phyloP scores from a whole-genome alignment of 148 eudicot species.

The Vaccinium myrtillus region DNA sequence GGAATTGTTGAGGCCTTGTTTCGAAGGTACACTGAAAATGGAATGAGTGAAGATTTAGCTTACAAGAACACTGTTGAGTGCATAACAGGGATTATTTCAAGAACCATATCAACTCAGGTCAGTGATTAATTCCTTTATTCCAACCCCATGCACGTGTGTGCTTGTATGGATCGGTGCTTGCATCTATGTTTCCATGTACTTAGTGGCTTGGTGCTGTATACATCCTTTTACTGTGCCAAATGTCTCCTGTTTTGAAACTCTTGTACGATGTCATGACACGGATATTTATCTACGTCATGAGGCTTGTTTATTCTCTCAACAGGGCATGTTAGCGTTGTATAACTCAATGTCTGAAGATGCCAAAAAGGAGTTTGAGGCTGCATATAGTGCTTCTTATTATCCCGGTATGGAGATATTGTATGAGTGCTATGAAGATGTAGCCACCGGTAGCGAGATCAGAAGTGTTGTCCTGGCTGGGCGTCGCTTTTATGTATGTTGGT shows the following conservation, averaged over 20 bases:
- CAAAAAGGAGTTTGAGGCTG: conserved; percentile 80
- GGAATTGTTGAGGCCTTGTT: conserved; percentile 92
- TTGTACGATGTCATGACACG: too few species aligned
- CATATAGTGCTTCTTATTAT: conserved; percentile 92
- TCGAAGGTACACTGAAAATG: conserved; percentile 84
- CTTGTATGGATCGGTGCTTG: neutral
- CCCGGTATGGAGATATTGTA: conserved; percentile 97
- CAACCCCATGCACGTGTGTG: neutral
- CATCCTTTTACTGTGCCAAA: neutral
- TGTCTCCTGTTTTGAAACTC: neutral
- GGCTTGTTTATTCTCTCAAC: conserved; percentile 4
- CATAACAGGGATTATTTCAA: conserved; percentile 86
- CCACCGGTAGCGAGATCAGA: conserved; percentile 87
- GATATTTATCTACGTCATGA: too few species aligned
- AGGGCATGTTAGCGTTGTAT: conserved; percentile 94
- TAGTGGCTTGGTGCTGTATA: neutral
- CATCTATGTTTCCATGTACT: neutral
- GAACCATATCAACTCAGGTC: conserved; percentile 87
- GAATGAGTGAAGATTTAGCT: conserved; percentile 89
- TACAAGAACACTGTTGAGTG: conserved; percentile 96
- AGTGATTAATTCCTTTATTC: neutral
- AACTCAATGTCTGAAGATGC: conserved; percentile 76
- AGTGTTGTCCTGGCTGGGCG: conserved; percentile 99
- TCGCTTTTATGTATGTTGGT: conserved; percentile 76
- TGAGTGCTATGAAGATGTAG: conserved; percentile 98